phyloP scores from a whole-genome alignment of 1,284 basidiomycete species.

The Ganoderma resinaceum region DNA sequence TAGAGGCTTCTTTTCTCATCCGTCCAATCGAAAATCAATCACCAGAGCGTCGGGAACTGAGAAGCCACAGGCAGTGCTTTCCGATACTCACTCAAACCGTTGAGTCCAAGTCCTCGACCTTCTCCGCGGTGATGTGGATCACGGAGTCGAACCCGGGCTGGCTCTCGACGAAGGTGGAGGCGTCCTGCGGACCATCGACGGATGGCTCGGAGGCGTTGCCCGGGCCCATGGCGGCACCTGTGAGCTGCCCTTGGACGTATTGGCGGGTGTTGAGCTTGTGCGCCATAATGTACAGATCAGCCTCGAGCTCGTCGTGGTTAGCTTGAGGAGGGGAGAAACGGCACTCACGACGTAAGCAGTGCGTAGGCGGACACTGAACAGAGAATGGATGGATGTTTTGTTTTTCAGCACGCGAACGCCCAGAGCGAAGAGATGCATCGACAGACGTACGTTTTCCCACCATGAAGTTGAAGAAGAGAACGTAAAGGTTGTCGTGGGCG shows the following conservation, averaged over 20 bases:
- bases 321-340: neutral
- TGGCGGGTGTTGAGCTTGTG: neutral
- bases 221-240: neutral
- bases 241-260: neutral
- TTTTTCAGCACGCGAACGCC: neutral
- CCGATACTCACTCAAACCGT: too few species aligned
- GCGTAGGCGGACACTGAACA: neutral
- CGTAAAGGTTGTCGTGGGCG: neutral
- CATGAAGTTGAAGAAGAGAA: neutral
- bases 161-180: neutral
- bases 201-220: neutral
- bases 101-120: neutral
- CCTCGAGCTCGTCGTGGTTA: neutral
- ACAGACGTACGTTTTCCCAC: neutral
- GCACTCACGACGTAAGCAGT: neutral
- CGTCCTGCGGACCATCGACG: neutral
- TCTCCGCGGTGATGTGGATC: conserved; percentile 1
- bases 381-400: neutral
- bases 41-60: neutral
- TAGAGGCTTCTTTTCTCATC: too few species aligned
- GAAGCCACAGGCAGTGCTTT: too few species aligned
- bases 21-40: neutral
- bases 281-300: neutral
- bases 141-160: neutral
- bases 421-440: too few species aligned